phyloP scores from a whole-genome alignment of 352 stramenopile genomes.

The Phytophthora pseudosyringae region DNA sequence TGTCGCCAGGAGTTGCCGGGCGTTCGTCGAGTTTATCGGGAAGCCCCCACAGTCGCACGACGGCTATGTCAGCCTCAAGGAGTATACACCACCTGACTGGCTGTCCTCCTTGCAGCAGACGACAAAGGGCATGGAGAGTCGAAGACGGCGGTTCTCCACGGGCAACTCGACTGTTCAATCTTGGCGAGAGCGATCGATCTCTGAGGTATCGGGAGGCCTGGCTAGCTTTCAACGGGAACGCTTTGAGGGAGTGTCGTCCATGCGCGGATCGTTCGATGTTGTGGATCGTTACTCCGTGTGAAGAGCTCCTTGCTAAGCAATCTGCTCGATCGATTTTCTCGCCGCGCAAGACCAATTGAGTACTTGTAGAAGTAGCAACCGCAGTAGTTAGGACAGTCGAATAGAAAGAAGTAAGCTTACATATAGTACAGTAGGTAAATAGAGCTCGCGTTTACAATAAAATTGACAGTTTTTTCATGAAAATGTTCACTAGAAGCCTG shows the following conservation, averaged over 20 bases:
- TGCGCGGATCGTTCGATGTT: conserved; percentile 6
- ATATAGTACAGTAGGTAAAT: not conserved
- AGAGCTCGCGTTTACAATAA: too few species aligned
- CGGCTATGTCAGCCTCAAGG: conserved; percentile 71
- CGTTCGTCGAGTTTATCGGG: conserved; percentile 57
- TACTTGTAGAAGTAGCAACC: not conserved
- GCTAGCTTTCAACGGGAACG: conserved; percentile 1
- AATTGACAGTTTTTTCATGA: too few species aligned
- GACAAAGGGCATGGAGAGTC: conserved; percentile 24
- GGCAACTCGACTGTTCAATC: conserved; percentile 18
- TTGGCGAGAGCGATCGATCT: conserved; percentile 6
- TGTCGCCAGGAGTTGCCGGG: conserved; percentile 24
- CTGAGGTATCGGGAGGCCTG: not conserved
- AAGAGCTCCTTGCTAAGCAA: not conserved
- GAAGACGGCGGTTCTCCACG: conserved; percentile 40
- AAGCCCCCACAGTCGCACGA: conserved; percentile 56
- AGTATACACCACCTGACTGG: conserved; percentile 69
- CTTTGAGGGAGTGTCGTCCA: conserved; percentile 6
- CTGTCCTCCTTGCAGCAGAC: conserved; percentile 59
- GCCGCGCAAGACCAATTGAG: too few species aligned
- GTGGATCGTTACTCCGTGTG: conserved; percentile 14
- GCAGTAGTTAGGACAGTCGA: not conserved
- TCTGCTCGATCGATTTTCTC: not conserved
- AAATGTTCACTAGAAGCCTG: too few species aligned
- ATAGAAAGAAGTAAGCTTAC: not conserved